Evolutionary conservation across 2,329 filamentous ascomycete genomes (phyloP).

Genomic region (Xylariaceae sp.): DNA sequence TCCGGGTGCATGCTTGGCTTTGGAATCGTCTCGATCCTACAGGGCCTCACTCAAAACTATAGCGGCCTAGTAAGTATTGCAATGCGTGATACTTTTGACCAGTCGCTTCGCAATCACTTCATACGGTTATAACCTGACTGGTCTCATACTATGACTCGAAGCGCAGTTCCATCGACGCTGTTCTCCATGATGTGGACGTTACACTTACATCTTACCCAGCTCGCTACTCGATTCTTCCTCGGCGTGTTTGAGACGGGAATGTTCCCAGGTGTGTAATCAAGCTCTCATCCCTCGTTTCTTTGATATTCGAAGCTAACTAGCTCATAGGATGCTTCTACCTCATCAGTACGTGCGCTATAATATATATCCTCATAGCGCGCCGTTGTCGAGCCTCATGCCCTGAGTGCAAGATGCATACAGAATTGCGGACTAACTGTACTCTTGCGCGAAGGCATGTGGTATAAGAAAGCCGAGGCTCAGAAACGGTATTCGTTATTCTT

Average conservation of each 20-base stretch:
- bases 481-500: conserved; percentile 95
- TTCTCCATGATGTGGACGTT: neutral
- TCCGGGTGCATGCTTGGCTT: conserved; percentile 81
- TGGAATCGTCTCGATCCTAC: conserved; percentile 67
- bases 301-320: conserved; percentile 16
- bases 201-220: conserved; percentile 24
- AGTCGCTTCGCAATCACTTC: neutral
- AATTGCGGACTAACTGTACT: conserved; percentile 15
- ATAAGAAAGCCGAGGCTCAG: conserved; percentile 80
- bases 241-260: conserved; percentile 73
- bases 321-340: conserved; percentile 57
- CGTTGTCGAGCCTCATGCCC: neutral
- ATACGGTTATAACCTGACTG: neutral
- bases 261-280: conserved; percentile 28
- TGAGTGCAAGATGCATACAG: neutral
- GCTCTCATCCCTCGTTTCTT: neutral
- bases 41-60: conserved; percentile 77
- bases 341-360: conserved; percentile 61
- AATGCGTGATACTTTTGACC: neutral
- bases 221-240: conserved; percentile 80
- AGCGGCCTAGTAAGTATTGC: conserved; percentile 50
- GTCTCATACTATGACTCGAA: neutral
- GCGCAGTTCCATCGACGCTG: neutral
- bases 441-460: conserved; percentile 68
- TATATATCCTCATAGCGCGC: neutral